Conservation (phyloP, 2,329 filamentous ascomycete species). For the Juglanconis sp. region DNA sequence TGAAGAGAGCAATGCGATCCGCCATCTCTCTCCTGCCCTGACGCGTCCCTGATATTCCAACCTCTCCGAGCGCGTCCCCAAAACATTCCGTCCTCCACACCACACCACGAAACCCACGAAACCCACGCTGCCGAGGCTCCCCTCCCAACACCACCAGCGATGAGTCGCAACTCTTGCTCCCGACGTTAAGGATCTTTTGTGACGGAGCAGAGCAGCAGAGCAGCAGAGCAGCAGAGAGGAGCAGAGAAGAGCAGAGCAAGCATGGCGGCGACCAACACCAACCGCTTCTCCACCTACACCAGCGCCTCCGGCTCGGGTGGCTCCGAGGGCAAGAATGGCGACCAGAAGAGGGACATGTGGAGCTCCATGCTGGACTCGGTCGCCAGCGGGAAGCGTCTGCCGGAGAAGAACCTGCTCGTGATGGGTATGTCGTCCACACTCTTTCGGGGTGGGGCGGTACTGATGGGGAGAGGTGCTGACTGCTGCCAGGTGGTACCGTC, state of each 20-base stretch:
- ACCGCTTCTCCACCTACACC: slow-evolving; percentile 59
- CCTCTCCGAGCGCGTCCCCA: slow-evolving; percentile 1
- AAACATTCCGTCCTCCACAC: slow-evolving; percentile 7
- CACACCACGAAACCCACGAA: slow-evolving; percentile 2
- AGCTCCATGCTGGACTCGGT: slow-evolving; percentile 88
- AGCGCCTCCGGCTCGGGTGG: slow-evolving; percentile 44
- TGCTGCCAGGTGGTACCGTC: slow-evolving; percentile 65
- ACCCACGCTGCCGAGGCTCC: slow-evolving; percentile 3
- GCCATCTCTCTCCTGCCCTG: not conserved
- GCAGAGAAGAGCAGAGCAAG: not conserved
- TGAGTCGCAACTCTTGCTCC: slow-evolving; percentile 15
- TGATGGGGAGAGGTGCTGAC: not conserved
- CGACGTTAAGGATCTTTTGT: slow-evolving; percentile 3
- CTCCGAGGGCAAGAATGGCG: slow-evolving; percentile 57
- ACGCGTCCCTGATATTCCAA: slow-evolving; percentile 1
- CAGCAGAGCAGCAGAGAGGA: not conserved
- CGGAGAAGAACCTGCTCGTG: slow-evolving; percentile 87
- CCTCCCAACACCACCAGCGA: slow-evolving; percentile 9
- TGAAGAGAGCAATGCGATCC: not conserved
- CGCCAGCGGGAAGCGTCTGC: slow-evolving; percentile 82
- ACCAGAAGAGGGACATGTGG: slow-evolving; percentile 88
- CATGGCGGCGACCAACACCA: slow-evolving; percentile 43
- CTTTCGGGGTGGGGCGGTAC: not conserved
- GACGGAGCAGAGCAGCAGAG: not conserved
- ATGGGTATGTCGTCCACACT: slow-evolving; percentile 56